phyloP scores from a whole-genome alignment of 1,284 basidiomycete genomes.

The Malassezia equina region DNA sequence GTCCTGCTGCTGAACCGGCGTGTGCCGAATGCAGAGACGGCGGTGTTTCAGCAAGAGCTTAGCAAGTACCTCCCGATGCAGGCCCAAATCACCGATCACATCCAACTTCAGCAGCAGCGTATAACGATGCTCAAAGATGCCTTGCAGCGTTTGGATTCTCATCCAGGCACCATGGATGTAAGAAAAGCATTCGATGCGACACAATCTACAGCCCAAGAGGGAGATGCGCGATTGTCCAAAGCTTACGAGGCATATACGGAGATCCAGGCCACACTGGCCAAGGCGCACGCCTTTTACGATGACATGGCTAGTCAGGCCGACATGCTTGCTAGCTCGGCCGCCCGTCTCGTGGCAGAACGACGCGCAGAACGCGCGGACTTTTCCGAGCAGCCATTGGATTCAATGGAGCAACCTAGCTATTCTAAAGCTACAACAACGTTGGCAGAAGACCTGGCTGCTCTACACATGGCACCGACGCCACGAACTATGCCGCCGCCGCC shows the following conservation, averaged over 20 bases:
- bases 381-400: background rate
- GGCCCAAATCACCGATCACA: constrained; percentile 52
- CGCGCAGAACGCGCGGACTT: constrained; percentile 7
- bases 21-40: constrained; percentile 69
- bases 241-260: constrained; percentile 77
- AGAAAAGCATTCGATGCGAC: constrained; percentile 59
- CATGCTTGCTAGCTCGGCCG: background rate
- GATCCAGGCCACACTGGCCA: constrained; percentile 70
- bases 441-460: constrained; percentile 8
- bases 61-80: constrained; percentile 89
- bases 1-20: constrained; percentile 82
- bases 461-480: background rate
- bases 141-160: constrained; percentile 5
- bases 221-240: constrained; percentile 60
- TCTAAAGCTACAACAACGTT: background rate
- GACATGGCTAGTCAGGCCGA: constrained; percentile 55
- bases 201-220: constrained; percentile 65
- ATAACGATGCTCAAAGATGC: constrained; percentile 16
- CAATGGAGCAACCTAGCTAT: background rate
- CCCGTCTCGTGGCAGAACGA: constrained; percentile 2
- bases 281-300: constrained; percentile 76
- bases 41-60: constrained; percentile 80
- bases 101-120: constrained; percentile 22
- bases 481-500: background rate
- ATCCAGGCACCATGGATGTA: constrained; percentile 4